These are phyloP conservation scores for Dalbergia oliveri DNA, from an alignment of 306 rosid species.

Conservation along the genomic window DNA sequence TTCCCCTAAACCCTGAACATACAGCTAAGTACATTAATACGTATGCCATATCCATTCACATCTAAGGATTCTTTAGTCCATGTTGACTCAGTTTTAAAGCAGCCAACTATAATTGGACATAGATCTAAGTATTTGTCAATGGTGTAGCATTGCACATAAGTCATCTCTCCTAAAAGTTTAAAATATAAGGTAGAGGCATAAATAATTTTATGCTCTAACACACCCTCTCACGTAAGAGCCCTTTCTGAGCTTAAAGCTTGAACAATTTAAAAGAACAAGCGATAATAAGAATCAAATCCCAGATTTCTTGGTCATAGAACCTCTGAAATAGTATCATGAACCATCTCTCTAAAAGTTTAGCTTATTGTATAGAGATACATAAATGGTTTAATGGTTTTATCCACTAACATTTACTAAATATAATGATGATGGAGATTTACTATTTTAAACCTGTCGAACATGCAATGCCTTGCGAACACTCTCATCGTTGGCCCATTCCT, in stretches of 20 bases:
- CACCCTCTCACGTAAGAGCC: fast-evolving
- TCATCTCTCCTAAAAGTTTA: too few species aligned
- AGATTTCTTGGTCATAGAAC: too few species aligned
- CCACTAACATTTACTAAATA: too few species aligned
- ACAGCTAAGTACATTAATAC: background rate
- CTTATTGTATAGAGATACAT: too few species aligned
- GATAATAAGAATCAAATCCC: background rate
- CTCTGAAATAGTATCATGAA: too few species aligned
- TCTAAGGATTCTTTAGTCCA: background rate
- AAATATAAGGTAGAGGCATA: too few species aligned
- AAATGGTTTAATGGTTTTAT: background rate
- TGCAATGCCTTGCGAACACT: constrained; percentile 46
- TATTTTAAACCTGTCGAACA: constrained; percentile 39
- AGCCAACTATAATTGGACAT: background rate
- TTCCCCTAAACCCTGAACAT: constrained; percentile 38
- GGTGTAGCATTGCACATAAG: background rate
- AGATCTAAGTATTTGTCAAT: background rate
- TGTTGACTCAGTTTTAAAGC: constrained; percentile 21
- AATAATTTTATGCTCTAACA: too few species aligned
- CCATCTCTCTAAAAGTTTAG: too few species aligned
- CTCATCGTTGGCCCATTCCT: constrained; percentile 43
- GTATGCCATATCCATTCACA: background rate
- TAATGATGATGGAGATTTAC: too few species aligned
- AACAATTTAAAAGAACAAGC: too few species aligned
- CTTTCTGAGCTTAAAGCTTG: too few species aligned